Evolutionary conservation across 352 stramenopile genomes (phyloP).

Genomic region (Phytophthora sansomeana): DNA sequence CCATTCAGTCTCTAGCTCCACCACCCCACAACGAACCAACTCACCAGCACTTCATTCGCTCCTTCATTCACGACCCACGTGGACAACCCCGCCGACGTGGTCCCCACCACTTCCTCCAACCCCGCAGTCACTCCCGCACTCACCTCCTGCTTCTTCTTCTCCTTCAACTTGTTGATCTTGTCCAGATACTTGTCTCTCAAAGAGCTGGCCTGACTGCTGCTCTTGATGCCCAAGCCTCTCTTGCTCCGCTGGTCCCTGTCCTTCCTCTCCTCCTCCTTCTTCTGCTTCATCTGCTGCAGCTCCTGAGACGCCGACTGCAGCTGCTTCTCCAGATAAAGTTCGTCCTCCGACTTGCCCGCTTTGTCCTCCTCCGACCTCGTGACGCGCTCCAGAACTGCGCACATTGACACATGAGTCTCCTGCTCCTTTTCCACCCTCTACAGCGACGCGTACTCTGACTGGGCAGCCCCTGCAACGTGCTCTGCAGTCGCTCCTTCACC

Average conservation of each 20-base stretch:
- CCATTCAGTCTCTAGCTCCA: neutral
- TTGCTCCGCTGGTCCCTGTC: slow-evolving; percentile 35
- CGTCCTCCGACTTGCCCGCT: slow-evolving; percentile 54
- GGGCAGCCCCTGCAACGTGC: slow-evolving; percentile 65
- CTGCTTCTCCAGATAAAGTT: slow-evolving; percentile 66
- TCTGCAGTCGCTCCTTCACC: slow-evolving; percentile 72
- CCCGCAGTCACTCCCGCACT: neutral
- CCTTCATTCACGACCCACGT: slow-evolving; percentile 80
- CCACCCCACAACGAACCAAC: neutral
- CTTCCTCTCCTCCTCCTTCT: slow-evolving; percentile 33
- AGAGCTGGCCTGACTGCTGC: slow-evolving; percentile 26
- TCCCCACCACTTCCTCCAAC: slow-evolving; percentile 38
- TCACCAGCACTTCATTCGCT: slow-evolving; percentile 74
- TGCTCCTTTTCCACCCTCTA: neutral
- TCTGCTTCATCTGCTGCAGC: slow-evolving; percentile 32
- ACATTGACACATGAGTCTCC: slow-evolving; percentile 5
- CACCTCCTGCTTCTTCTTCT: slow-evolving; percentile 50
- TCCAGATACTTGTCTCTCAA: slow-evolving; percentile 80
- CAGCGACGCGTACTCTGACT: slow-evolving; percentile 49
- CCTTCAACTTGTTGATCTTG: slow-evolving; percentile 75
- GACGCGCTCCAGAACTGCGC: slow-evolving; percentile 64
- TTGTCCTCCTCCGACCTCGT: slow-evolving; percentile 39
- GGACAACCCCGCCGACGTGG: slow-evolving; percentile 64
- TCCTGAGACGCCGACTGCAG: slow-evolving; percentile 51
- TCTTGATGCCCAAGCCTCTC: slow-evolving; percentile 16